Conservation (phyloP, 176 grass and related monocot genomes). For the Raddia distichophylla region DNA sequence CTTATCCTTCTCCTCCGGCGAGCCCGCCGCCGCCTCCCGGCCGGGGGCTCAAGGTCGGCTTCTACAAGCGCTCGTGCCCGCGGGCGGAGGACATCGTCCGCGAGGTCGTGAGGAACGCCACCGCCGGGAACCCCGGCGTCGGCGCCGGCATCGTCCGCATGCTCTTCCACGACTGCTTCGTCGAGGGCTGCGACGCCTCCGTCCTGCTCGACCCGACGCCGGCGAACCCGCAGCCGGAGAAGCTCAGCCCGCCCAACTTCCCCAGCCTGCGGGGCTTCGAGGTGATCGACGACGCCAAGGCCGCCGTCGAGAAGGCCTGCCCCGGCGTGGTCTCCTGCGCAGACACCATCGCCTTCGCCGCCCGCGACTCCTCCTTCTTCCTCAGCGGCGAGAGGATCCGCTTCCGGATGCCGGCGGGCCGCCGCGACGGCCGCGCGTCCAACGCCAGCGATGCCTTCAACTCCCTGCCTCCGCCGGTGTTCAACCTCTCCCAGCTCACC, state of each 20-base stretch:
- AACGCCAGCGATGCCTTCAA: slow-evolving; percentile 24
- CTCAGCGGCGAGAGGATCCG: slow-evolving; percentile 23
- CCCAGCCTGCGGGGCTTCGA: slow-evolving; percentile 63
- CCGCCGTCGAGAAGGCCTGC: slow-evolving; percentile 32
- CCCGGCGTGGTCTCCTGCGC: slow-evolving; percentile 48
- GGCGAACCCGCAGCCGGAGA: slow-evolving; percentile 45
- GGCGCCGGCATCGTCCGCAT: slow-evolving; percentile 40
- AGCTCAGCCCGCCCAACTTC: slow-evolving; percentile 45
- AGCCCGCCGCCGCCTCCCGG: no score
- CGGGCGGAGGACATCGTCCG: no score
- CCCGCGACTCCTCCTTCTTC: slow-evolving; percentile 47
- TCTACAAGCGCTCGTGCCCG: no score
- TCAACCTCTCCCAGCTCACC: slow-evolving; percentile 31
- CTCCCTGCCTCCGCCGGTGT: slow-evolving; percentile 15
- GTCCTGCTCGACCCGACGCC: slow-evolving; percentile 50
- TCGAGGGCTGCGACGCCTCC: slow-evolving; percentile 68
- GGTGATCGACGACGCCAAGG: slow-evolving; percentile 60
- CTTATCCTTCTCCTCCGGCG: no score
- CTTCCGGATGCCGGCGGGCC: slow-evolving; percentile 33
- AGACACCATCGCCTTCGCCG: slow-evolving; percentile 60
- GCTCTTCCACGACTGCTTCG: slow-evolving; percentile 61
- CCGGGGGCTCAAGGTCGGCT: no score
- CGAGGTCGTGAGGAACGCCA: no score
- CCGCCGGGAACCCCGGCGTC: slow-evolving; percentile 10
- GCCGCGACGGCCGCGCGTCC: slow-evolving; percentile 54